Evolutionary conservation across 2,329 filamentous ascomycete genomes (phyloP).

Genomic region (Sclerotinia subarctica): DNA sequence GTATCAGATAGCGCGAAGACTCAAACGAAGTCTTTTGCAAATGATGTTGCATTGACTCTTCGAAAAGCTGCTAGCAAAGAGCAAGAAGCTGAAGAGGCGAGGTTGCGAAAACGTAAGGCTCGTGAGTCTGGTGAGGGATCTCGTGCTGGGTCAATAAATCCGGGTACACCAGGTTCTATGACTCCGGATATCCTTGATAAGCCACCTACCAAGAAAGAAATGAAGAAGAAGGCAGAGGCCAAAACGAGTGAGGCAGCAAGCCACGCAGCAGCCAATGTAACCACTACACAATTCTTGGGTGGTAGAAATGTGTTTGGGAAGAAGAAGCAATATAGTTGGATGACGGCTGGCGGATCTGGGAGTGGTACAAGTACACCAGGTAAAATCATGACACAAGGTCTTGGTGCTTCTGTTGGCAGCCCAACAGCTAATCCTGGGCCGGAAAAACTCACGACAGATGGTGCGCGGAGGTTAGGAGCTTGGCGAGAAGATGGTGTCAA

Average conservation of each 20-base stretch:
- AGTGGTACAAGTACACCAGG: conserved; percentile 53
- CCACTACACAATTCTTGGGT: conserved; percentile 73
- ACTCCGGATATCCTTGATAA: conserved; percentile 65
- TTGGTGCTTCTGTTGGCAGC: conserved; percentile 39
- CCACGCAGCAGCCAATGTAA: conserved; percentile 79
- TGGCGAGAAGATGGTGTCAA: conserved; percentile 77
- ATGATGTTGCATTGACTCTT: conserved; percentile 49
- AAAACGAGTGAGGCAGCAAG: conserved; percentile 74
- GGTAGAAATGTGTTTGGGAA: conserved; percentile 58
- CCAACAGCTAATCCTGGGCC: conserved; percentile 39
- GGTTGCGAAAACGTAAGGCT: conserved; percentile 56
- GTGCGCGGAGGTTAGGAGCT: conserved; percentile 63
- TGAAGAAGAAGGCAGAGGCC: conserved; percentile 68
- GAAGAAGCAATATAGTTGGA: conserved; percentile 77
- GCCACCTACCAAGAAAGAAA: conserved; percentile 81
- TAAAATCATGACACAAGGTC: conserved; percentile 36
- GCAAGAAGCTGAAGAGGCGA: conserved; percentile 68
- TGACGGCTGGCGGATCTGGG: conserved; percentile 47
- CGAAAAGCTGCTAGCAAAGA: conserved; percentile 64
- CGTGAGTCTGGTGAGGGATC: conserved; percentile 54
- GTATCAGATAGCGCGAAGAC: conserved; percentile 49
- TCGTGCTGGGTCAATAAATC: conserved; percentile 49
- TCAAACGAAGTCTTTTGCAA: conserved; percentile 44
- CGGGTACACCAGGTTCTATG: conserved; percentile 59
- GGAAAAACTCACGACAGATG: conserved; percentile 52